Percentiles rank a stretch among this genome's conserved stretches.
Evolutionary conservation across 768 basidiomycete species (phyloP).

Genomic region (Stropharia rugosoannulata): DNA sequence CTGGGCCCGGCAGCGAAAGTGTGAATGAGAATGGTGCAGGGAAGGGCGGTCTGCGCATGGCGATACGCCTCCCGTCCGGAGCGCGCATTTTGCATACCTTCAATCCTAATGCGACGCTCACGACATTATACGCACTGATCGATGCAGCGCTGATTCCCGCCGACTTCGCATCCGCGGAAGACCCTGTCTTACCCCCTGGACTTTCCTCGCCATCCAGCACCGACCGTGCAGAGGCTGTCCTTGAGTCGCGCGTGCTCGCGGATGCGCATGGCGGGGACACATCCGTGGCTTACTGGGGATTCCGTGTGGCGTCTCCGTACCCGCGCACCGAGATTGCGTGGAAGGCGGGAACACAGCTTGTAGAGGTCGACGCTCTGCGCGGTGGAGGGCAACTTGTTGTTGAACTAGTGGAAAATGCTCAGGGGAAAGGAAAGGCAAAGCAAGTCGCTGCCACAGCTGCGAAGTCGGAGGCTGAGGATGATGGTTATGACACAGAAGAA

Average conservation of each 20-base stretch:
- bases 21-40: slow-evolving; percentile 12
- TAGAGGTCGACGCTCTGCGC: slow-evolving; percentile 46
- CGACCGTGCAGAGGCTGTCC: background rate
- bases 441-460: slow-evolving; percentile 10
- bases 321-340: slow-evolving; percentile 67
- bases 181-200: slow-evolving; percentile 30
- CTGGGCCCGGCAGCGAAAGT: slow-evolving; percentile 16
- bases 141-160: slow-evolving; percentile 58
- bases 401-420: slow-evolving; percentile 34
- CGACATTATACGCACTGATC: slow-evolving; percentile 70
- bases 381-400: slow-evolving; percentile 68
- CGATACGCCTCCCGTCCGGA: slow-evolving; percentile 57
- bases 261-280: slow-evolving; percentile 22
- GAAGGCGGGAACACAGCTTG: slow-evolving; percentile 35
- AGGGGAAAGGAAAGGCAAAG: background rate
- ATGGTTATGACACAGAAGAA: slow-evolving; percentile 60
- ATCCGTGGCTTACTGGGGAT: slow-evolving; percentile 66
- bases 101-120: slow-evolving; percentile 45
- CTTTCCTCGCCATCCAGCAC: background rate
- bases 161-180: slow-evolving; percentile 32
- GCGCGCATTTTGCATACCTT: slow-evolving; percentile 61
- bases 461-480: slow-evolving; percentile 27
- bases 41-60: slow-evolving; percentile 36
- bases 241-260: slow-evolving; percentile 19
- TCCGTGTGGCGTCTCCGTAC: slow-evolving; percentile 67